Conservation (phyloP, 768 basidiomycete species). For the Amanita molliuscula region DNA sequence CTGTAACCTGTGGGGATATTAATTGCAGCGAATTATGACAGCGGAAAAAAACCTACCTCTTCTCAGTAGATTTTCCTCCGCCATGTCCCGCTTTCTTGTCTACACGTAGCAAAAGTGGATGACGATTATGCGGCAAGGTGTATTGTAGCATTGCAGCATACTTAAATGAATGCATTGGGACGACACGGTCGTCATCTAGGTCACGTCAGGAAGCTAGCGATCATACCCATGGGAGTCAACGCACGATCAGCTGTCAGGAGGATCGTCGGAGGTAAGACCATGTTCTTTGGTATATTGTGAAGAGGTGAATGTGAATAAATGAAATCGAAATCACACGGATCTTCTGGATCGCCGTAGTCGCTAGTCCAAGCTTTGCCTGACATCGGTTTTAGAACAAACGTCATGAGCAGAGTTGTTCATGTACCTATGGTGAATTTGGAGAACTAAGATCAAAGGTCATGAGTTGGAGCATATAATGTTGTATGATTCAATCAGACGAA, state of each 20-base stretch:
- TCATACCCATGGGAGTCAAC: conserved; percentile 17
- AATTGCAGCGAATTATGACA: not conserved
- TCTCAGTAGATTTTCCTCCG: conserved; percentile 66
- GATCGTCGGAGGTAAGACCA: conserved; percentile 55
- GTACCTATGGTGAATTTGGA: conserved; percentile 68
- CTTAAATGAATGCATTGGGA: conserved; percentile 81
- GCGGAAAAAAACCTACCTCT: conserved; percentile 33
- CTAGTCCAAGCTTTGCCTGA: conserved; percentile 66
- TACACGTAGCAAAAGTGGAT: conserved; percentile 68
- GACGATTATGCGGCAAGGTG: conserved; percentile 46
- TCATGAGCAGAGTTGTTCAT: not conserved
- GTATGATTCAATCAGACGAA: conserved; percentile 16
- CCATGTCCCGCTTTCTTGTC: conserved; percentile 79
- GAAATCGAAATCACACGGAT: conserved; percentile 76
- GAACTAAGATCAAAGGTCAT: conserved; percentile 32
- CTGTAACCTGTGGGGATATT: conserved; percentile 40
- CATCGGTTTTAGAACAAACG: not conserved
- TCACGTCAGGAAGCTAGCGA: not conserved
- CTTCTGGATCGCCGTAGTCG: conserved; percentile 71
- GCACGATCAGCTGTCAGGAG: conserved; percentile 78
- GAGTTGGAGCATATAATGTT: not conserved
- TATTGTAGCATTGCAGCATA: conserved; percentile 71
- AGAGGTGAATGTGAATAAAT: conserved; percentile 72
- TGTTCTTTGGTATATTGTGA: conserved; percentile 62
- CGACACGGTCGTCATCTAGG: conserved; percentile 78